These are phyloP conservation scores for Russula dissimulans DNA, from an alignment of 768 basidiomycete species.

Conservation along the genomic window DNA sequence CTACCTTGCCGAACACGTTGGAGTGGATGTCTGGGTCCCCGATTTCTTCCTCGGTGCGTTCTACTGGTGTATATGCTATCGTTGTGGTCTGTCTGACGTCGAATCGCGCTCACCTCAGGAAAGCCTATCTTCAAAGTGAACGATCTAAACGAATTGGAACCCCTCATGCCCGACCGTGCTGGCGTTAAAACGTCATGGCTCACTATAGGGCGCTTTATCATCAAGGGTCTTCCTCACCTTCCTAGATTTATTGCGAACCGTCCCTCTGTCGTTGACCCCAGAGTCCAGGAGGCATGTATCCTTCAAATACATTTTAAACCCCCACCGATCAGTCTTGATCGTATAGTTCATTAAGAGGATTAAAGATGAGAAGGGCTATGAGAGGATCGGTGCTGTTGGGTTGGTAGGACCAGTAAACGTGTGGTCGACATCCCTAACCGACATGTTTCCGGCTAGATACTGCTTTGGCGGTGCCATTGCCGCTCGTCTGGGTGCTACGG, in stretches of 20 bases:
- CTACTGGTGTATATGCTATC: too few species aligned
- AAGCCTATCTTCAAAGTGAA: constrained; percentile 24
- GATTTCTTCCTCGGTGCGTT: constrained; percentile 47
- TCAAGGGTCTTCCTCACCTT: constrained; percentile 21
- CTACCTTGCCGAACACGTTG: constrained; percentile 36
- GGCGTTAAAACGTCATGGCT: constrained; percentile 20
- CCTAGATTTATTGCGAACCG: constrained; percentile 22
- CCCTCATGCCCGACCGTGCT: constrained; percentile 26
- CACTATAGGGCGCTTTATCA: constrained; percentile 19
- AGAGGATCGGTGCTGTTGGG: constrained; percentile 36
- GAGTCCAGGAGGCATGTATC: constrained; percentile 21
- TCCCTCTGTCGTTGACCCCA: constrained; percentile 24
- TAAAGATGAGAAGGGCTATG: constrained; percentile 32
- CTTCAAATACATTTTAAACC: neutral
- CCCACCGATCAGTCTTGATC: neutral
- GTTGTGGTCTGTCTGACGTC: neutral
- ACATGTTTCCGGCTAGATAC: constrained; percentile 24
- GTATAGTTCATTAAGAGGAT: constrained; percentile 31
- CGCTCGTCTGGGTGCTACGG: constrained; percentile 25
- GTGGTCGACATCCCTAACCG: neutral
- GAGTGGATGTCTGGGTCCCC: constrained; percentile 56
- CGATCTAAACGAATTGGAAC: constrained; percentile 25
- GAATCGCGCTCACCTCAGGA: constrained; percentile 19
- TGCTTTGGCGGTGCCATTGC: constrained; percentile 31
- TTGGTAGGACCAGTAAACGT: constrained; percentile 19